Evolutionary conservation across 305 asterid genomes (phyloP), one percentile per base, ranked within the genome.

Genomic region (Euphrasia arctica): DNA sequence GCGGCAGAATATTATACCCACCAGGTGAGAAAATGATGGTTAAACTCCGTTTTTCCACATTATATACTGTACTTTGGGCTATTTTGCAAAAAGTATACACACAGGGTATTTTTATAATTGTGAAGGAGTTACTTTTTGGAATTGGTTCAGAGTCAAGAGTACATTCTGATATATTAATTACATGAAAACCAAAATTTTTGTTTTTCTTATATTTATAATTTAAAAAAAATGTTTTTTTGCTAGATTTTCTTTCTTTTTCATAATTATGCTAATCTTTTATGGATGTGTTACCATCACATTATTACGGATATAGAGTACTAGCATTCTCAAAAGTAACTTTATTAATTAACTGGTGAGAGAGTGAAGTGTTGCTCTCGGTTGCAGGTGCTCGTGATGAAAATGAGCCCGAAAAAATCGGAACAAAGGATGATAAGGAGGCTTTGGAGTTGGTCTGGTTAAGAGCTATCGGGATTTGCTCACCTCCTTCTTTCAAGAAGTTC

Each of bases 401-500:
- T 22, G 80, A 68, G n/a, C 51, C 75, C 36, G 66, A 67, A 62
- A 76, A 81, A 71, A 59, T 8, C 4, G 81, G 78, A 58, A 60
- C 45, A 50, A 79, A 47, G 63, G 80, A 79, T 62, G 76, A 69
- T 59, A 63, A 70, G 55, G 84, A 79, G 68, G 78, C 75, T 58
- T 41, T 90, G 67, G 83, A 79, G 58, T 75, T 82, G 74, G 69
- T 88, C 49, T 90, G 96, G 97, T 73, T 62, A 56, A 78, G 75
- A 75, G 88, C 89, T 71, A 76, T 68, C 22, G 75, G 75, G 47
- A 71, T 73, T 48, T 88, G 96, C 67, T 57, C 77, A 62, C 76
- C 95, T 43, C 75, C 67, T 63, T 81, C 93, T 29, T 72, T 88
- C 39, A 79, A 70, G 70, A 86, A 67, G 63, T 80, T 90, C 76